These are phyloP conservation scores for Bisporella sp. DNA, from an alignment of 2,329 filamentous ascomycete genomes.

Conservation along the genomic window DNA sequence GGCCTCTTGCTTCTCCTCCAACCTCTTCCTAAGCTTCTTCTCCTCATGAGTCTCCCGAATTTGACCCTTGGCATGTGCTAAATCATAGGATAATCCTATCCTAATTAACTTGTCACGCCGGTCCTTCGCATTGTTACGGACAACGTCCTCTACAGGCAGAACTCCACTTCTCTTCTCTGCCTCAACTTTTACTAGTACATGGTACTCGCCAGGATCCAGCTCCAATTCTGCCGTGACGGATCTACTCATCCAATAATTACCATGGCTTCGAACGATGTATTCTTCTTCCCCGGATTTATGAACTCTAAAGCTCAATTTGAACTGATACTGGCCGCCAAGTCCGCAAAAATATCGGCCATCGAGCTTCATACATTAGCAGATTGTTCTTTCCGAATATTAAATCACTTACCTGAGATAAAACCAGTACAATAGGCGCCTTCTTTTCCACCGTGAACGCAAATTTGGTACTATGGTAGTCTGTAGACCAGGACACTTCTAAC, in stretches of 20 bases:
- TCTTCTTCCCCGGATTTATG: conserved; percentile 46
- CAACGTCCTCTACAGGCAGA: conserved; percentile 39
- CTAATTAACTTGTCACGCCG: conserved; percentile 48
- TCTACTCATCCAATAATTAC: conserved; percentile 45
- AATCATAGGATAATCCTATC: conserved; percentile 52
- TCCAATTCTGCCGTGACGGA: conserved; percentile 52
- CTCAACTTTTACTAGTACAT: conserved; percentile 48
- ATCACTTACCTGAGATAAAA: conserved; percentile 48
- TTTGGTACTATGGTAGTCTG: conserved; percentile 52
- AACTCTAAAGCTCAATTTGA: conserved; percentile 39
- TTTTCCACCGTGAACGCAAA: conserved; percentile 51
- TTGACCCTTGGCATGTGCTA: conserved; percentile 52
- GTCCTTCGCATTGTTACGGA: conserved; percentile 28
- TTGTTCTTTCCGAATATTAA: conserved; percentile 18
- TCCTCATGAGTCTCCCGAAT: conserved; percentile 23
- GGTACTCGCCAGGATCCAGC: conserved; percentile 49
- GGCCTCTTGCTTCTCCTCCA: neutral
- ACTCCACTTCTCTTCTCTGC: conserved; percentile 36
- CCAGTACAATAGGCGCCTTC: conserved; percentile 45
- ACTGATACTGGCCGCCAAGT: conserved; percentile 49
- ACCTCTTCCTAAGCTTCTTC: conserved; percentile 7
- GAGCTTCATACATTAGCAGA: conserved; percentile 34
- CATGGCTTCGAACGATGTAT: conserved; percentile 51
- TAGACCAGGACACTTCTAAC: conserved; percentile 52
- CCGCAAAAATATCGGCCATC: conserved; percentile 55